These are phyloP conservation scores for Zoysia pacifica DNA, from an alignment of 176 grass and related monocot genomes.

Conservation along the genomic window DNA sequence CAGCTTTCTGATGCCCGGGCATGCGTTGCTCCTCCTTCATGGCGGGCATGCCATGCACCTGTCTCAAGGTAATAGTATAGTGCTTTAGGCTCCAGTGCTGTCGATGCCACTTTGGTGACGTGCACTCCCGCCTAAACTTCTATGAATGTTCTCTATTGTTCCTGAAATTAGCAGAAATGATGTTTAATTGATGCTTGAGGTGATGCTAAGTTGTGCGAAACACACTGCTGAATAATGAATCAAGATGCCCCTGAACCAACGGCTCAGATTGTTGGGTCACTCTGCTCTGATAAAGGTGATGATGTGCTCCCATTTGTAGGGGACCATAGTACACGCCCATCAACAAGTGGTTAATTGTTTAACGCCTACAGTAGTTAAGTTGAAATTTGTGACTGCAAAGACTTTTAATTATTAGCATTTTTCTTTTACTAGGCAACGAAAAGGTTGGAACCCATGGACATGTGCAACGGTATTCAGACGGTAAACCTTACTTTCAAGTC, in stretches of 20 bases:
- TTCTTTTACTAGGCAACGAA: slow-evolving; percentile 40
- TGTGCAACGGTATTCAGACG: neutral
- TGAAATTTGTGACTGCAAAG: slow-evolving; percentile 20
- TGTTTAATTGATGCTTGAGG: neutral
- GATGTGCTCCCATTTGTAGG: slow-evolving; percentile 8
- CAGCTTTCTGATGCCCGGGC: slow-evolving; percentile 45
- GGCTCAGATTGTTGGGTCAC: neutral
- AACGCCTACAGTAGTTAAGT: slow-evolving; percentile 2
- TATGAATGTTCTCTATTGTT: neutral
- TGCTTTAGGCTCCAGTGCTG: slow-evolving; percentile 11
- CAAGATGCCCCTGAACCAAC: slow-evolving; percentile 18
- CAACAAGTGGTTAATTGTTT: slow-evolving; percentile 7
- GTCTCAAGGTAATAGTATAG: neutral
- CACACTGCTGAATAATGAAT: slow-evolving; percentile 21
- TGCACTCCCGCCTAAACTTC: neutral
- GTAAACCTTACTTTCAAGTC: slow-evolving; percentile 5
- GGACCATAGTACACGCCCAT: neutral
- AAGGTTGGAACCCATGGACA: neutral
- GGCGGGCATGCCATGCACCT: slow-evolving; percentile 4
- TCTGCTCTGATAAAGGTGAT: slow-evolving; percentile 6
- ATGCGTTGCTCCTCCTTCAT: slow-evolving; percentile 23
- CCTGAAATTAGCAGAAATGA: slow-evolving; percentile 12
- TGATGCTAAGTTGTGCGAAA: slow-evolving; percentile 9
- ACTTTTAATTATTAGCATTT: neutral
- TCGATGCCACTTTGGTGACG: slow-evolving; percentile 3